Conservation (phyloP, 768 basidiomycete genomes). For the Pulveroboletus frians region DNA sequence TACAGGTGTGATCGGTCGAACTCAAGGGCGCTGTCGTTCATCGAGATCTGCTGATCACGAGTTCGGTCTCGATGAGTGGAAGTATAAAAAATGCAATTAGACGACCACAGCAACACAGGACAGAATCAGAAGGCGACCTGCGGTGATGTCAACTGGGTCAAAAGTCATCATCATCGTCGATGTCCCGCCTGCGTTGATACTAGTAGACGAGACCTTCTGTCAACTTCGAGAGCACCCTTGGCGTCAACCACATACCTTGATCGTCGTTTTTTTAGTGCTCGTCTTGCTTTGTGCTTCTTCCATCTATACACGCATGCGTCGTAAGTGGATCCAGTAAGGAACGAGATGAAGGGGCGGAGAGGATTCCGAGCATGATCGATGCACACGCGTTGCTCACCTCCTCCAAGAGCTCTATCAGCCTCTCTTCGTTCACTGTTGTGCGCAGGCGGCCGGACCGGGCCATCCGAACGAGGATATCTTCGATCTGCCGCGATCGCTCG, state of each 20-base stretch:
- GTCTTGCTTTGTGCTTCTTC: conserved; percentile 49
- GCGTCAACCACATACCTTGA: conserved; percentile 40
- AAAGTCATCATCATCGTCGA: conserved; percentile 62
- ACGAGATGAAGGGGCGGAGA: not conserved
- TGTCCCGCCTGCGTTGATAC: conserved; percentile 63
- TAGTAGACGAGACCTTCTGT: conserved; percentile 19
- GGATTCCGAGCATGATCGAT: not conserved
- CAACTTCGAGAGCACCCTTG: not conserved
- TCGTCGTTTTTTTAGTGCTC: conserved; percentile 51
- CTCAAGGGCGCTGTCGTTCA: not conserved
- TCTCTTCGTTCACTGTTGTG: conserved; percentile 69
- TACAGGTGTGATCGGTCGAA: not conserved
- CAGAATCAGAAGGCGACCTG: not conserved
- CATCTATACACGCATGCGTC: conserved; percentile 35
- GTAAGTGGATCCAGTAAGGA: conserved; percentile 3
- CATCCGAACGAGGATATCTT: conserved; percentile 73
- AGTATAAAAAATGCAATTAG: not conserved
- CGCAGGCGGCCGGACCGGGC: conserved; percentile 78
- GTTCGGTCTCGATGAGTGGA: not conserved
- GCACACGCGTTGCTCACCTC: conserved; percentile 46
- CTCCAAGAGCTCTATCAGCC: conserved; percentile 80
- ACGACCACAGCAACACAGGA: not conserved
- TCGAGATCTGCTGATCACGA: not conserved
- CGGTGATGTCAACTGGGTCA: conserved; percentile 6
- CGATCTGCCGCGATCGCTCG: conserved; percentile 74